A percentile compares a stretch with the other conserved stretches of the same genome.
Evolutionary conservation across 306 rosid genomes (phyloP).

Genomic region (Vigna angularis): DNA sequence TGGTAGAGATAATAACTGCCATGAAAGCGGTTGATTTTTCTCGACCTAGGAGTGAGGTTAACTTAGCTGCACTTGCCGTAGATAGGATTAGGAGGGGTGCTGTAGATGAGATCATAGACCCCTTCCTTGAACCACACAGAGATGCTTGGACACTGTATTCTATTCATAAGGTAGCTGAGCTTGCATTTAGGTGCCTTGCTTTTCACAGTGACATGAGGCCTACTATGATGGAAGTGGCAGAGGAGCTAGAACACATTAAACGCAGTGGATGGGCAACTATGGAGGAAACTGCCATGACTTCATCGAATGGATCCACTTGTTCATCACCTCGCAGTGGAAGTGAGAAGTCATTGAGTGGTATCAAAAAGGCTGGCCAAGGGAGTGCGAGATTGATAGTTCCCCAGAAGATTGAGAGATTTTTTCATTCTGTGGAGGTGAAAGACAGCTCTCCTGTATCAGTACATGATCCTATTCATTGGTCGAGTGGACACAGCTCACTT

Average conservation of each 20-base stretch:
- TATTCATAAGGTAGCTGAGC: slow-evolving; percentile 87
- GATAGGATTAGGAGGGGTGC: slow-evolving; percentile 88
- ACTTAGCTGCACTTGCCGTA: slow-evolving; percentile 95
- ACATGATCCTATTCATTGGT: slow-evolving; percentile 76
- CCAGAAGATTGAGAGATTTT: slow-evolving; percentile 43
- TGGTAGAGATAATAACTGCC: slow-evolving; percentile 92
- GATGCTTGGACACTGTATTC: slow-evolving; percentile 99
- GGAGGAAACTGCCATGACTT: slow-evolving; percentile 69
- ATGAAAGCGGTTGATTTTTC: slow-evolving; percentile 90
- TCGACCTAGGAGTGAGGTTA: slow-evolving; percentile 80
- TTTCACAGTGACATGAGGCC: slow-evolving; percentile 96
- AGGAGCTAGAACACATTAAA: slow-evolving; percentile 78
- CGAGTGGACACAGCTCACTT: slow-evolving; percentile 92
- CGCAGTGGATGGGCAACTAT: slow-evolving; percentile 82
- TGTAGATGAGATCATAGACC: slow-evolving; percentile 85
- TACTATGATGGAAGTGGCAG: slow-evolving; percentile 93
- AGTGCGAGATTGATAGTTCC: slow-evolving; percentile 67
- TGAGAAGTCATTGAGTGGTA: slow-evolving; percentile 57
- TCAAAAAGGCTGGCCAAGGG: slow-evolving; percentile 51
- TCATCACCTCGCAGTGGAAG: slow-evolving; percentile 68
- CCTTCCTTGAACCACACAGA: slow-evolving; percentile 84
- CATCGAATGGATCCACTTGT: slow-evolving; percentile 67
- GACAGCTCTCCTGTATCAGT: slow-evolving; percentile 92
- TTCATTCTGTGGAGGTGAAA: slow-evolving; percentile 56
- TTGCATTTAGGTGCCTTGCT: slow-evolving; percentile 97